A percentile compares a stretch with the other conserved stretches of the same genome.
Evolutionary conservation across 1,139 yeast species (phyloP).

Genomic region (Meyerozyma elateridarum): DNA sequence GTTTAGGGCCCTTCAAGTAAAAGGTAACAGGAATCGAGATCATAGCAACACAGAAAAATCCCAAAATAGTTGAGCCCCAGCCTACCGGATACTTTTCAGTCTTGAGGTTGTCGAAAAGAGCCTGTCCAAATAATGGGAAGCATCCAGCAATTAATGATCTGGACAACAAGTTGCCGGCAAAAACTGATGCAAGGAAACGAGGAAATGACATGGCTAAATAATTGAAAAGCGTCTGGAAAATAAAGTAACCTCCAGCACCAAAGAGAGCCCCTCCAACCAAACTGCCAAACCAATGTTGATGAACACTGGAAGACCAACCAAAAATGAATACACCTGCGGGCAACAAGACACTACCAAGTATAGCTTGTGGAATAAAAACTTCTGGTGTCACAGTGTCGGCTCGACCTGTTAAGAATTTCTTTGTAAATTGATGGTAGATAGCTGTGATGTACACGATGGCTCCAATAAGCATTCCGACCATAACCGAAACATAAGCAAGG

Average conservation of each 20-base stretch:
- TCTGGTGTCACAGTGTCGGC: constrained; percentile 8
- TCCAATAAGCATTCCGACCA: constrained; percentile 11
- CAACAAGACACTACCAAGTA: constrained; percentile 11
- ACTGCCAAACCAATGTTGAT: constrained; percentile 14
- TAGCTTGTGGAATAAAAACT: constrained; percentile 11
- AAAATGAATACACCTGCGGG: constrained; percentile 12
- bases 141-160: constrained; percentile 54
- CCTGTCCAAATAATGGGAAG: constrained; percentile 57
- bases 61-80: constrained; percentile 51
- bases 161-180: constrained; percentile 51
- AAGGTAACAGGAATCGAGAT: constrained; percentile 43
- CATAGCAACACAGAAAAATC: constrained; percentile 37
- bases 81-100: constrained; percentile 48
- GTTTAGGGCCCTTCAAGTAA: constrained; percentile 44
- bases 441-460: constrained; percentile 9
- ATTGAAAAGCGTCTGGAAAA: constrained; percentile 38
- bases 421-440: constrained; percentile 8
- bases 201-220: constrained; percentile 32
- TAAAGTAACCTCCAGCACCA: constrained; percentile 22
- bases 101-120: constrained; percentile 43
- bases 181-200: constrained; percentile 51
- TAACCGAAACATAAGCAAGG: constrained; percentile 9
- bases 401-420: constrained; percentile 8
- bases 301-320: constrained; percentile 12
- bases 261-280: constrained; percentile 11